Percentiles rank a stretch among this genome's conserved stretches.
Evolutionary conservation across 192 early-diverging fungal species (phyloP).

Genomic region (Thamnidium elegans): DNA sequence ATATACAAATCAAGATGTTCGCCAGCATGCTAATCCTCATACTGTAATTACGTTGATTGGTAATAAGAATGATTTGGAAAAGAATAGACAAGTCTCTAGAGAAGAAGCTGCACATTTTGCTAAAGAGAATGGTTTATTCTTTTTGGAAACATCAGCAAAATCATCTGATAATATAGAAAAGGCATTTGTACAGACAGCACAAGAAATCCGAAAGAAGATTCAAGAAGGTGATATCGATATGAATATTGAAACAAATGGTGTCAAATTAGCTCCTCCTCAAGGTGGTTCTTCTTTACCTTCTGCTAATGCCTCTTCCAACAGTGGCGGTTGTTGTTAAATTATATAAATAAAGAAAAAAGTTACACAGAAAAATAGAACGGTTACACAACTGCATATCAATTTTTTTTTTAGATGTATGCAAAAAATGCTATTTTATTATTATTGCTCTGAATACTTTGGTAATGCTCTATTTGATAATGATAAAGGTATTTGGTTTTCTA

Average conservation of each 20-base stretch:
- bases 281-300: slow-evolving; percentile 29
- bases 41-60: slow-evolving; percentile 92
- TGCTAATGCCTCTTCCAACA: slow-evolving; percentile 15
- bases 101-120: slow-evolving; percentile 92
- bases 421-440: neutral
- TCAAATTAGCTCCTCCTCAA: slow-evolving; percentile 67
- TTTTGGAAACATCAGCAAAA: slow-evolving; percentile 90
- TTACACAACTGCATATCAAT: neutral
- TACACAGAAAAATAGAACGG: neutral
- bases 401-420: neutral
- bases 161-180: slow-evolving; percentile 84
- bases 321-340: slow-evolving; percentile 21
- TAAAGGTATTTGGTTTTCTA: neutral
- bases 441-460: slow-evolving; percentile 16
- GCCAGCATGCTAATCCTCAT: slow-evolving; percentile 85
- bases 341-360: neutral
- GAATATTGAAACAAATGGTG: slow-evolving; percentile 58
- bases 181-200: slow-evolving; percentile 73
- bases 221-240: slow-evolving; percentile 72
- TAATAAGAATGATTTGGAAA: slow-evolving; percentile 87
- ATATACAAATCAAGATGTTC: slow-evolving; percentile 54
- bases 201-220: slow-evolving; percentile 79
- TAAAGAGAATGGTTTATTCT: slow-evolving; percentile 77
- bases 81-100: slow-evolving; percentile 68
- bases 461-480: neutral